phyloP scores from a whole-genome alignment of 2,329 filamentous ascomycete species.

The Decorospora gaudefroyi region DNA sequence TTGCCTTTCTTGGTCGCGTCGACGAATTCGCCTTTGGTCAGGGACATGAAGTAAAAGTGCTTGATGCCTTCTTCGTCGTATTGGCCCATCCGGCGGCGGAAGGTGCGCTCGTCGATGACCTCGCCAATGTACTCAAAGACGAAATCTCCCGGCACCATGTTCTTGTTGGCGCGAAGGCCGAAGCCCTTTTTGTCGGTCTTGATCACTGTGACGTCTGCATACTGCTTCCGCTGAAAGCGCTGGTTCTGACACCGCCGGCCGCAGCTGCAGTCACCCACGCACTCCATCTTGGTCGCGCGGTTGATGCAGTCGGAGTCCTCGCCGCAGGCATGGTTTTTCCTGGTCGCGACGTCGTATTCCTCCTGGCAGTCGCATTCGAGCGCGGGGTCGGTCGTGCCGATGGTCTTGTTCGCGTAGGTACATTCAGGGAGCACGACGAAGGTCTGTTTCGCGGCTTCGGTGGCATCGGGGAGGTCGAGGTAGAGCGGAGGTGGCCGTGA shows the following conservation, averaged over 20 bases:
- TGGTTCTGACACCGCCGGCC: slow-evolving; percentile 89
- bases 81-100: slow-evolving; percentile 85
- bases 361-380: slow-evolving; percentile 94
- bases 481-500: slow-evolving; percentile 69
- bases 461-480: slow-evolving; percentile 75
- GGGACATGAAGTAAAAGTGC: slow-evolving; percentile 99
- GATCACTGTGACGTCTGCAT: slow-evolving; percentile 90
- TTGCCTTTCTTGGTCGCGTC: slow-evolving; percentile 98
- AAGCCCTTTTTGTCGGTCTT: slow-evolving; percentile 98
- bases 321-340: slow-evolving; percentile 80
- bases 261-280: slow-evolving; percentile 83
- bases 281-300: slow-evolving; percentile 97
- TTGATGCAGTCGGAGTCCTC: slow-evolving; percentile 99
- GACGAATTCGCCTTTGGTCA: slow-evolving; percentile 94
- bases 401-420: slow-evolving; percentile 86
- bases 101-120: slow-evolving; percentile 90
- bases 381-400: slow-evolving; percentile 89
- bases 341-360: slow-evolving; percentile 69
- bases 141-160: slow-evolving; percentile 83
- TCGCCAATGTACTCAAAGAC: slow-evolving; percentile 99
- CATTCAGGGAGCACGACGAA: slow-evolving; percentile 86
- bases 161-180: slow-evolving; percentile 78
- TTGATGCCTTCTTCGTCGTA: slow-evolving; percentile 97
- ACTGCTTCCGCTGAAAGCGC: slow-evolving; percentile 87
- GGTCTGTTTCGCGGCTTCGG: slow-evolving; percentile 70